Evolutionary conservation across 768 basidiomycete genomes (phyloP).

Genomic region (Paxillus involutus): DNA sequence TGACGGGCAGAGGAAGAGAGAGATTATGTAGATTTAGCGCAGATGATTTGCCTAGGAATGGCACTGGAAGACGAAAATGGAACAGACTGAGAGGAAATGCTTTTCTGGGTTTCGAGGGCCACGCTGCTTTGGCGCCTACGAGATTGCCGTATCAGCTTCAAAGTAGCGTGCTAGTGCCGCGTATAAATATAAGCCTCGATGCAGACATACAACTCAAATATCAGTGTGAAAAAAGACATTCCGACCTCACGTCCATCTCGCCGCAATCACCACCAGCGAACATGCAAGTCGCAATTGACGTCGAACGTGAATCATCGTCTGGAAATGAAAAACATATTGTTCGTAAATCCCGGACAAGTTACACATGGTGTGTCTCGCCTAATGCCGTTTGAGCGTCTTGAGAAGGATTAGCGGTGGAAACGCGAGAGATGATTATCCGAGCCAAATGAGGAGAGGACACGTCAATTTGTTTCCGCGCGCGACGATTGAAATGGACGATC

Average conservation of each 20-base stretch:
- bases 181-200: slow-evolving; percentile 1
- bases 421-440: background rate
- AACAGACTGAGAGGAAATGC: background rate
- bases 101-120: background rate
- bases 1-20: no score
- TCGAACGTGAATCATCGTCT: background rate
- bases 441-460: background rate
- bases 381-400: background rate
- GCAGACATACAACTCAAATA: no score
- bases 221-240: no score
- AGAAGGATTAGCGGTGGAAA: background rate
- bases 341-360: background rate
- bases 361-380: background rate
- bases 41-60: slow-evolving; percentile 6
- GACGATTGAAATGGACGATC: background rate
- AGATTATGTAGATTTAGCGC: background rate
- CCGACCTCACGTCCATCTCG: no score
- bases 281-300: background rate
- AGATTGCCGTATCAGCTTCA: background rate
- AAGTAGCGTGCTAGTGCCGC: slow-evolving; percentile 1
- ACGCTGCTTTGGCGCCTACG: background rate
- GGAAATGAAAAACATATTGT: no score
- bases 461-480: background rate
- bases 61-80: background rate
- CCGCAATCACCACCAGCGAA: no score